Evolutionary conservation across 1,139 yeast species (phyloP), one percentile per base, ranked within the genome.

Genomic region (Zygosaccharomyces pseudobailii): DNA sequence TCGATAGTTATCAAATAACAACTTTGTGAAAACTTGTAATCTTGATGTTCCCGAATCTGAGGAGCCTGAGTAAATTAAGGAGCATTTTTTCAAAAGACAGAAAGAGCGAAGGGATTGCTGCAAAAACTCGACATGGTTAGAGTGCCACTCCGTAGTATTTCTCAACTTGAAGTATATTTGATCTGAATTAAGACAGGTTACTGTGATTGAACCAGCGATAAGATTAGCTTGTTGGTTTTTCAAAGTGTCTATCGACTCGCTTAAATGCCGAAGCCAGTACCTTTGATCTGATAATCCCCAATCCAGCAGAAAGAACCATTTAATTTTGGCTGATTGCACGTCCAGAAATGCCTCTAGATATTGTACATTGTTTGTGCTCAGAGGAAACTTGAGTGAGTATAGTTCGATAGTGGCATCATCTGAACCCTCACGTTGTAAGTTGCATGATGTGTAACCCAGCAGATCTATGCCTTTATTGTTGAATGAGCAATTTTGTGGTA

Each of bases 31-130:
- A 33, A 24, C 7, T 40, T 53, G 47, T 38, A 51, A 6, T 20
- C 36, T 3, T 25, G 45, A 22, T 2, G 30, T 35, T n/a, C 17
- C 41, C 5, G 47, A 22, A 13, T 6, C 25, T 3, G n/a, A 19
- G 13, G 33, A 9, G 17, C 47, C 55, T 9, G 54, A 22, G 33
- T 57, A 53, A 4, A 55, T 13, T 7, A 58, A 40, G 7, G 55
- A 46, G 13, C 55, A 49, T 24, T 41, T 33, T 20, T 49, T 45
- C 6, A 37, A 20, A 9, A 56, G 31, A 28, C 56, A 50, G 23
- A 53, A 51, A 4, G 58, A 49, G 31, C 62, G 43, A 25, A 58
- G 33, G 1, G 54, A 25, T 32, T 57, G 62, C 40, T 56, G 59
- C 7, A 58, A 39, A 37, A 52, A 52, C 27, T 57, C 62, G 24